Base-by-base conservation (phyloP, 2,329 filamentous ascomycete species). In the Hansfordia pulvinata region DNA sequence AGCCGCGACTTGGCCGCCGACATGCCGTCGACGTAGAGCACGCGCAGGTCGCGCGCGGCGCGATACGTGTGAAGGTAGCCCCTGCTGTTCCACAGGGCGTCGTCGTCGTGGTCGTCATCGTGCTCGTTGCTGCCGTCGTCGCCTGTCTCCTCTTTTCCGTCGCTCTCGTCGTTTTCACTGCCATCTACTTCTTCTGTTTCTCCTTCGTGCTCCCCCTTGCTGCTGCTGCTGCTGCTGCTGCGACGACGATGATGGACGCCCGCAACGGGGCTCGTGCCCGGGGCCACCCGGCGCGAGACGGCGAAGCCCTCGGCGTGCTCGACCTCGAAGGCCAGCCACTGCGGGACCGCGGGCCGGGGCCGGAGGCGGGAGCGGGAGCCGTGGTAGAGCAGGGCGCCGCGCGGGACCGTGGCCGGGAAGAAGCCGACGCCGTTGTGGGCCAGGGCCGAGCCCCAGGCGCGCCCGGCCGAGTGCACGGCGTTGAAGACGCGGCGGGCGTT, bases 271-370 rank as follows among this genome's bases (percentile, higher is more conserved):
- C 18, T 20, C 5, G 20, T 19, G 18, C 27, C 27, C 5, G 17
- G 24, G 24, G 25, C 23, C 5, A 28, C 31, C 17, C 15, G 26
- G 27, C 14, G 21, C 23, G 25, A 27, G 11, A 47, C 45, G 1
- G 76, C 72, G 49, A 85, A 84, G 3, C 58, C 43, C 36, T 77
- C 58, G 1, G 78, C 74, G 47, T 85, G 80, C 39, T 85, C 78
- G 4, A 76, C 64, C 44, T 85, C 79, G 41, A 84, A 85, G 0
- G 80, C 79, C 2, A 85, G 56, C 77, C 79, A 84, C 39, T 84
- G 73, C 0, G 79, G 60, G 0, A 59, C 53, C 2, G 61, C 47
- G n/a, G n/a, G n/a, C n/a, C n/a, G n/a, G n/a, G n/a, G n/a, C n/a
- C n/a, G n/a, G n/a, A n/a, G n/a, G 1, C 53, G 37, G 1, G 41